Conservation (phyloP, 805 yeast genomes). For the Hanseniaspora thailandica region DNA sequence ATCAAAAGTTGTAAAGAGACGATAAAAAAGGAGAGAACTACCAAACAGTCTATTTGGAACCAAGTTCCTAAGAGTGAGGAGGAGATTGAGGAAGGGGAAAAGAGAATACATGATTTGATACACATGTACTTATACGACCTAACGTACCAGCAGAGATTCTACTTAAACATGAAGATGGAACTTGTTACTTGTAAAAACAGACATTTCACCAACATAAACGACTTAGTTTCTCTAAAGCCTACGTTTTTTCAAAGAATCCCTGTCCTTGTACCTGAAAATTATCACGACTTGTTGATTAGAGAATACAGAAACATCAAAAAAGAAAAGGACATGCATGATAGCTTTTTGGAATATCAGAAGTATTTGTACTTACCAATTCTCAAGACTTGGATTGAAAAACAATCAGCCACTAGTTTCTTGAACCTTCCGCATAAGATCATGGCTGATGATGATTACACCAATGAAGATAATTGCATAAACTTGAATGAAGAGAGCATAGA, state of each 20-base stretch:
- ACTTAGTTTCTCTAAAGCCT: slow-evolving; percentile 23
- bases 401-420: neutral
- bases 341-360: neutral
- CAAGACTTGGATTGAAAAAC: neutral
- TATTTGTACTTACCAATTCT: neutral
- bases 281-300: neutral
- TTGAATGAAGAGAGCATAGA: slow-evolving; percentile 1
- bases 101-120: neutral
- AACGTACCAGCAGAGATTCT: slow-evolving; percentile 28
- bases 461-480: neutral
- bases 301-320: neutral
- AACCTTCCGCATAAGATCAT: slow-evolving; percentile 3
- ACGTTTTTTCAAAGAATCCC: slow-evolving; percentile 11
- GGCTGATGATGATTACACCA: neutral
- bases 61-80: neutral
- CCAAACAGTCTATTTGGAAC: slow-evolving; percentile 14
- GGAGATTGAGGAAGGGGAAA: neutral
- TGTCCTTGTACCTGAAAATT: neutral
- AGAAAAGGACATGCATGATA: neutral
- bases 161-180: slow-evolving; percentile 25
- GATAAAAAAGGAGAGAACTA: neutral
- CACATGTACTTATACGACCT: slow-evolving; percentile 8
- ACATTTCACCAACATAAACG: slow-evolving; percentile 40
- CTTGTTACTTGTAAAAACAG: slow-evolving; percentile 48
- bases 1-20: neutral